Conservation (phyloP, 345 rosid species). For the Salix arbutifolia region DNA sequence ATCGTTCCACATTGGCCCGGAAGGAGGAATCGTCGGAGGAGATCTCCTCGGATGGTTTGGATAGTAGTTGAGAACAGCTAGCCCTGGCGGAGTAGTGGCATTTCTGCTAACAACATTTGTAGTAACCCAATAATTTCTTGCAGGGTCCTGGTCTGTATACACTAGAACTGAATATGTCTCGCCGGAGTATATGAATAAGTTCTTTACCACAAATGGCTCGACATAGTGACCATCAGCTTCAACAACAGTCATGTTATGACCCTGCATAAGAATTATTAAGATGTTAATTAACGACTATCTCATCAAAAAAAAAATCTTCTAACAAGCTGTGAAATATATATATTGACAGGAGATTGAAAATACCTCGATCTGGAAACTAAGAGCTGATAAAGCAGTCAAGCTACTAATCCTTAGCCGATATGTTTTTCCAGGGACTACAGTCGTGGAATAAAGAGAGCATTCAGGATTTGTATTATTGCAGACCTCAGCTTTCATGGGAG, state of each 20-base stretch:
- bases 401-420: conserved; percentile 58
- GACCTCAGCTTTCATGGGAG: conserved; percentile 18
- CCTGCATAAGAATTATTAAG: conserved; percentile 22
- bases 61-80: conserved; percentile 52
- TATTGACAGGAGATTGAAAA: not conserved
- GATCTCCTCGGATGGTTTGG: conserved; percentile 44
- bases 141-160: conserved; percentile 49
- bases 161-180: conserved; percentile 71
- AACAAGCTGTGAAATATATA: not conserved
- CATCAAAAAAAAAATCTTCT: not conserved
- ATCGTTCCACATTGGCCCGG: conserved; percentile 48
- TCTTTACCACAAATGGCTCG: conserved; percentile 61
- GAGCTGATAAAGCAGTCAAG: conserved; percentile 58
- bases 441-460: conserved; percentile 38
- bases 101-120: conserved; percentile 53
- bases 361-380: conserved; percentile 77
- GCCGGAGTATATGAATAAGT: conserved; percentile 70
- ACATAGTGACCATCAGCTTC: conserved; percentile 76
- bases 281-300: not conserved
- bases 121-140: conserved; percentile 63
- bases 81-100: conserved; percentile 40
- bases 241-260: conserved; percentile 77
- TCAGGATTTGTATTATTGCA: conserved; percentile 52
- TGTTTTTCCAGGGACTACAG: conserved; percentile 54
- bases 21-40: conserved; percentile 43